These are phyloP conservation scores for Coix lacrymajobi DNA, from an alignment of 176 grass and related monocot genomes.

Conservation along the genomic window DNA sequence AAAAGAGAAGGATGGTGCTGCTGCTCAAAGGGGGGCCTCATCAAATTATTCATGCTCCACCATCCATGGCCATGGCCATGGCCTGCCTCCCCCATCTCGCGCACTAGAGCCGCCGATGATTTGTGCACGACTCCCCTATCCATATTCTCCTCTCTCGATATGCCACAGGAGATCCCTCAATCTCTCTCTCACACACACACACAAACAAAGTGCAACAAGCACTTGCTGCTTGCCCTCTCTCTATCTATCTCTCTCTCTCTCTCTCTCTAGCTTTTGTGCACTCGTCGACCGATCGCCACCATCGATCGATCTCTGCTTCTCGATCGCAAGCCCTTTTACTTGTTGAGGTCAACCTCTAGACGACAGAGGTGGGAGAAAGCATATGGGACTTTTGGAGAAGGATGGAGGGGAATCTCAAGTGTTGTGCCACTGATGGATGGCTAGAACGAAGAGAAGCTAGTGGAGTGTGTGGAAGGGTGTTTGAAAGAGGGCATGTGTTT, in stretches of 20 bases:
- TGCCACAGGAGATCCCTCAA: constrained; percentile 5
- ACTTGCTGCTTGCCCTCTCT: not conserved
- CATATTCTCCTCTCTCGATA: constrained; percentile 35
- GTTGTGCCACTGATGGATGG: not conserved
- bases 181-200: not conserved
- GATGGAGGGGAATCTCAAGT: constrained; percentile 55
- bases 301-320: constrained; percentile 7
- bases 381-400: constrained; percentile 35
- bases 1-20: constrained; percentile 38
- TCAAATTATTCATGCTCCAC: constrained; percentile 71
- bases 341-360: constrained; percentile 50
- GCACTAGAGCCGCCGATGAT: constrained; percentile 52
- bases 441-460: constrained; percentile 19
- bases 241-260: not conserved
- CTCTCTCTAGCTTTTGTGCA: constrained; percentile 24
- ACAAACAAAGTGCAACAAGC: constrained; percentile 16
- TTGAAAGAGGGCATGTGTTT: constrained; percentile 52
- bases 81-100: constrained; percentile 46
- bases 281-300: constrained; percentile 1
- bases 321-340: not conserved
- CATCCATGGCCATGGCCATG: constrained; percentile 69
- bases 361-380: constrained; percentile 33
- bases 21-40: constrained; percentile 42
- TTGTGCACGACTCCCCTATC: constrained; percentile 57
- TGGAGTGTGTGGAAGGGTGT: constrained; percentile 17